Conservation (phyloP, 306 rosid genomes). For the peach (Prunus persica) region Prunus_persica_NCBIv2 NC_034015.1:8045001-8045500, state of each 20-base stretch:
- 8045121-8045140: conserved; percentile 31
- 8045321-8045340: no score
- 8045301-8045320: not conserved
- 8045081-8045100: conserved; percentile 20
- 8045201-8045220: conserved; percentile 22
- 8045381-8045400: no score
- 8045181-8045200: not conserved
- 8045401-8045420: no score
- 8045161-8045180: no score
- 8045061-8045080: not conserved
- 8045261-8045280: not conserved
- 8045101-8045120: conserved; percentile 5
- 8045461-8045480: no score
- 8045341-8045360: no score
- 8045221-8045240: conserved; percentile 26
- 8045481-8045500: no score
- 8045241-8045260: conserved; percentile 16
- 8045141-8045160: conserved; percentile 9
- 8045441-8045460: no score
- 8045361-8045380: no score
- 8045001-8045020: no score
- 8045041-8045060: no score
- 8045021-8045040: no score
- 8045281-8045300: not conserved
- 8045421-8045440: not conserved